Evolutionary conservation across 768 basidiomycete species (phyloP).

Genomic region (Pilatotrama ljubarskyi): DNA sequence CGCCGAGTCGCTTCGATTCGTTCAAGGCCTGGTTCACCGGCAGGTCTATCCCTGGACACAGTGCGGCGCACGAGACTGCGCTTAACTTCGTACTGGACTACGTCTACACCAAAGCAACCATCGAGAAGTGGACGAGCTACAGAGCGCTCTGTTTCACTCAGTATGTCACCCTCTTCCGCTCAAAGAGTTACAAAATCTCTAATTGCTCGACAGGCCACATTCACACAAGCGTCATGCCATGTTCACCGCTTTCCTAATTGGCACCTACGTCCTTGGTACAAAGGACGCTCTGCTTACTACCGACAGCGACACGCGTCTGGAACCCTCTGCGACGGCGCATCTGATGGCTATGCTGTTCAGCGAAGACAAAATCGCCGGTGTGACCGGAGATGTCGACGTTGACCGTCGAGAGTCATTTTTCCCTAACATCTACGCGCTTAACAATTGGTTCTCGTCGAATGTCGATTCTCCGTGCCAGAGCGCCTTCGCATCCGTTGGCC

Average conservation of each 20-base stretch:
- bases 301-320: slow-evolving; percentile 24
- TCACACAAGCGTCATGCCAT: slow-evolving; percentile 27
- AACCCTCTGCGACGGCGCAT: slow-evolving; percentile 17
- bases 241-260: slow-evolving; percentile 27
- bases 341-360: slow-evolving; percentile 24
- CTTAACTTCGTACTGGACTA: slow-evolving; percentile 20
- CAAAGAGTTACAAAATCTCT: too few relatives aligned
- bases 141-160: slow-evolving; percentile 26
- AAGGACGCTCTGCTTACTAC: slow-evolving; percentile 27
- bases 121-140: slow-evolving; percentile 14
- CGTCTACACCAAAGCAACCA: slow-evolving; percentile 13
- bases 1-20: slow-evolving; percentile 7
- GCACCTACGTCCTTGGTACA: slow-evolving; percentile 23
- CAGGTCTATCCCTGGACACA: slow-evolving; percentile 11
- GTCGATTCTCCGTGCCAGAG: slow-evolving; percentile 21
- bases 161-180: not conserved
- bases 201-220: slow-evolving; percentile 16
- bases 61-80: slow-evolving; percentile 19
- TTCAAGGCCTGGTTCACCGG: slow-evolving; percentile 23
- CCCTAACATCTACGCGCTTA: slow-evolving; percentile 24
- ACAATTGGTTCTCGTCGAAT: slow-evolving; percentile 29
- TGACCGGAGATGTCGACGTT: slow-evolving; percentile 26
- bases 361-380: slow-evolving; percentile 17
- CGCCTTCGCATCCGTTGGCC: slow-evolving; percentile 16
- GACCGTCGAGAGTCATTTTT: slow-evolving; percentile 25